Evolutionary conservation across 2,329 filamentous ascomycete species (phyloP).

Genomic region (Fusarium falciforme): DNA sequence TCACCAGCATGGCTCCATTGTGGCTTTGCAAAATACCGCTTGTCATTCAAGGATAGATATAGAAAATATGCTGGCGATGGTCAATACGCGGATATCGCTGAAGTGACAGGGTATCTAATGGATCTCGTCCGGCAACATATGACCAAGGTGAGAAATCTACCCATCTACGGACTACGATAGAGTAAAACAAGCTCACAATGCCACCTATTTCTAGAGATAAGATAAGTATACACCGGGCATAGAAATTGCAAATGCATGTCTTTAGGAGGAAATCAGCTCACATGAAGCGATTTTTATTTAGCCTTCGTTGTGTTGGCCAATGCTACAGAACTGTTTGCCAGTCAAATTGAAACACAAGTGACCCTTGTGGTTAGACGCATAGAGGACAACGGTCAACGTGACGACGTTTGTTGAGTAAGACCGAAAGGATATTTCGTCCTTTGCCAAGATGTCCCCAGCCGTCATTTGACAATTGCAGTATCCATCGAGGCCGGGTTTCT

Average conservation of each 20-base stretch:
- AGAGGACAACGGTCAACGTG: not conserved
- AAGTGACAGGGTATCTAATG: not conserved
- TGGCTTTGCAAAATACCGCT: not conserved
- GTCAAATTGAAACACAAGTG: not conserved
- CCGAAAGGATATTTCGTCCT: not conserved
- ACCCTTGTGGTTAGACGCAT: not conserved
- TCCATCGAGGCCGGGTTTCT: not conserved
- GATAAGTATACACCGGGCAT: not conserved
- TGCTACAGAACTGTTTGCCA: not conserved
- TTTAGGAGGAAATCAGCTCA: not conserved
- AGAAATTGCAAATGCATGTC: not conserved
- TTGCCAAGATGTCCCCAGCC: not conserved
- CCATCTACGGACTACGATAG: not conserved
- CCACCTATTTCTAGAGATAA: not conserved
- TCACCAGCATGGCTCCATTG: not conserved
- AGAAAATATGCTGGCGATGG: not conserved
- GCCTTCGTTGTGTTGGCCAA: not conserved
- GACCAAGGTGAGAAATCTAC: not conserved
- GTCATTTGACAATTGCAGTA: not conserved
- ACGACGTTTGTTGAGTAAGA: not conserved
- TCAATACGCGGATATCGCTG: not conserved
- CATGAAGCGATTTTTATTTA: too few relatives aligned
- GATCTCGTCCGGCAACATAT: not conserved
- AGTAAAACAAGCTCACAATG: not conserved
- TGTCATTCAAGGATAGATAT: not conserved